Conservation (phyloP, 2,329 filamentous ascomycete species). For the Tolypocladium inflatum region DNA sequence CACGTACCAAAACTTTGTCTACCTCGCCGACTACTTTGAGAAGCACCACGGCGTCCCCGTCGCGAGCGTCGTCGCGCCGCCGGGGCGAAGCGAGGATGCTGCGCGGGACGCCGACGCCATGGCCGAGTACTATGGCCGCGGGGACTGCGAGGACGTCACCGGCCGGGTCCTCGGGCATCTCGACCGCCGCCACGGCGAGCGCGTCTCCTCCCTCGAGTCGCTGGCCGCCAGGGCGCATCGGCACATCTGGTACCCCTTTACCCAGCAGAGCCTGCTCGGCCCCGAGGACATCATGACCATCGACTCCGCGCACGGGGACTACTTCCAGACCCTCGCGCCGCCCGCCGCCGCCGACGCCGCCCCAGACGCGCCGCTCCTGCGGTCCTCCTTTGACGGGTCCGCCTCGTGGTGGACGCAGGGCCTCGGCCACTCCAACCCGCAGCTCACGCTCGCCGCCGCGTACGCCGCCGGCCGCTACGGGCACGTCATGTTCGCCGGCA, state of each 20-base stretch:
- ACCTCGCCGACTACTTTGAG: slow-evolving; percentile 58
- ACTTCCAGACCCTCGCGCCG: slow-evolving; percentile 52
- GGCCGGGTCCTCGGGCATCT: slow-evolving; percentile 40
- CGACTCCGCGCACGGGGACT: slow-evolving; percentile 71
- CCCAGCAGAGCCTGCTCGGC: slow-evolving; percentile 60
- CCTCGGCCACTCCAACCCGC: slow-evolving; percentile 67
- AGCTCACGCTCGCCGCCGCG: slow-evolving; percentile 63
- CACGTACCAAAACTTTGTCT: slow-evolving; percentile 58
- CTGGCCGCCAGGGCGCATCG: slow-evolving; percentile 53
- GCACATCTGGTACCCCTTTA: slow-evolving; percentile 80
- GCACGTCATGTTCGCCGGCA: slow-evolving; percentile 79
- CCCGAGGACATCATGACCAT: slow-evolving; percentile 60
- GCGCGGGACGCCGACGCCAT: slow-evolving; percentile 47
- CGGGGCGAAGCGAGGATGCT: slow-evolving; percentile 28
- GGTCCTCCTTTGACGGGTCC: slow-evolving; percentile 68
- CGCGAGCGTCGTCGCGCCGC: slow-evolving; percentile 50
- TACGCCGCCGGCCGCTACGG: slow-evolving; percentile 78
- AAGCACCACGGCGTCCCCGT: slow-evolving; percentile 48
- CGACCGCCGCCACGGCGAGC: slow-evolving; percentile 39
- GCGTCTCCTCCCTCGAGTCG: slow-evolving; percentile 48
- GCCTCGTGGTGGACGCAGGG: slow-evolving; percentile 92
- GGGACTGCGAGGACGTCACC: slow-evolving; percentile 28
- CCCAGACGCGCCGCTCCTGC: slow-evolving; percentile 9
- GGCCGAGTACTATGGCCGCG: slow-evolving; percentile 51
- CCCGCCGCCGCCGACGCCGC: background rate